Conservation (phyloP, 768 basidiomycete genomes). For the Amanita polypyramis region DNA sequence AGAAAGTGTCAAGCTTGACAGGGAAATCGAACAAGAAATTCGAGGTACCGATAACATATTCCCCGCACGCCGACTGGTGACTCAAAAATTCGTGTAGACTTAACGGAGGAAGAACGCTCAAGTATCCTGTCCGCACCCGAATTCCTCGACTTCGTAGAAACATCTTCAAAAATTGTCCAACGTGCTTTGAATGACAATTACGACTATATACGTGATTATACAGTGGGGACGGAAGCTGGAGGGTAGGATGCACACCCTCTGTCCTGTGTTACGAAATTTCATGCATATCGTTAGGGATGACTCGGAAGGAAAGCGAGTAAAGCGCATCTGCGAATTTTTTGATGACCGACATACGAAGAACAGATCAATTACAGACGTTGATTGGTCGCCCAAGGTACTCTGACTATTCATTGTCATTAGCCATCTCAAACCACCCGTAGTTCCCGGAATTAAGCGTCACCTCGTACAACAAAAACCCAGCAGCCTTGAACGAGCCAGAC, state of each 20-base stretch:
- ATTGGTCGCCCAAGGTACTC: constrained; percentile 93
- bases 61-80: background rate
- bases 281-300: constrained; percentile 51
- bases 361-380: constrained; percentile 89
- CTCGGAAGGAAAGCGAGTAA: constrained; percentile 81
- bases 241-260: constrained; percentile 40
- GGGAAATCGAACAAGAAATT: constrained; percentile 81
- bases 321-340: constrained; percentile 88
- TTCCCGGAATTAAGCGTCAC: constrained; percentile 94
- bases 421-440: constrained; percentile 28
- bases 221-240: constrained; percentile 76
- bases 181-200: constrained; percentile 91
- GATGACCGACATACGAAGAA: constrained; percentile 90
- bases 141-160: constrained; percentile 89
- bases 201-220: constrained; percentile 96
- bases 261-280: background rate
- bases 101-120: constrained; percentile 78
- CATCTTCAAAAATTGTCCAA: constrained; percentile 91
- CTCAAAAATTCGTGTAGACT: constrained; percentile 34
- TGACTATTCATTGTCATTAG: background rate
- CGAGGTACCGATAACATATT: constrained; percentile 36
- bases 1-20: constrained; percentile 73
- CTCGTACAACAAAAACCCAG: constrained; percentile 95
- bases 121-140: constrained; percentile 82
- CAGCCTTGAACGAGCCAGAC: constrained; percentile 89